Percentiles rank a stretch among this genome's conserved stretches.
Evolutionary conservation across 148 eudicot genomes (phyloP).

Genomic region (Persicaria tinctoria): DNA sequence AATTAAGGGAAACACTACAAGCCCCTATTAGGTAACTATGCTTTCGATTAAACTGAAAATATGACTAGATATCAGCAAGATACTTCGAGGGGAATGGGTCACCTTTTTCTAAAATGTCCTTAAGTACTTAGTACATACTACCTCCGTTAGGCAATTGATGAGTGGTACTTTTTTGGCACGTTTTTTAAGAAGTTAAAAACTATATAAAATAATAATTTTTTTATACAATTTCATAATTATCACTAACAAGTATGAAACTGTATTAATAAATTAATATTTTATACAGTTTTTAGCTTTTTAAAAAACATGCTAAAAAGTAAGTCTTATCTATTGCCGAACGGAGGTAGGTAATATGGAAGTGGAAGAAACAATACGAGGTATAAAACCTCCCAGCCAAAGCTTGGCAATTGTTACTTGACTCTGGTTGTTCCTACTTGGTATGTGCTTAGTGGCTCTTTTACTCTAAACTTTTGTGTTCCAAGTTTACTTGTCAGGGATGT

Average conservation of each 20-base stretch:
- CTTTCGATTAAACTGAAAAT: neutral
- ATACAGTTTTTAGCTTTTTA: no score
- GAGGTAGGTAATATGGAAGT: neutral
- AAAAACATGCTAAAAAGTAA: no score
- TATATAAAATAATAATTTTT: no score
- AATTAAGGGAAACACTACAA: neutral
- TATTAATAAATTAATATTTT: no score
- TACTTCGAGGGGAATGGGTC: neutral
- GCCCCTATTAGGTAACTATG: neutral
- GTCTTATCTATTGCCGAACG: no score
- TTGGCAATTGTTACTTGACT: neutral
- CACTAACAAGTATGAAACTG: no score
- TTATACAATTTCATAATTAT: no score
- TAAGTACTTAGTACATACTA: neutral
- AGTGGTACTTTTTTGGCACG: no score
- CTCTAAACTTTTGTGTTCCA: neutral
- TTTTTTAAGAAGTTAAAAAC: no score
- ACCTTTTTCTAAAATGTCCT: neutral
- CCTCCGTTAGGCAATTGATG: no score
- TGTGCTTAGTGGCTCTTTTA: neutral
- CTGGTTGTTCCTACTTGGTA: neutral
- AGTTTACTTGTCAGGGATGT: neutral
- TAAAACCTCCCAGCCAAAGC: neutral
- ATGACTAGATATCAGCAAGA: neutral
- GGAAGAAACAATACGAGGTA: neutral